Base-by-base conservation (phyloP, 2,329 filamentous ascomycete species). In the Chaetomiaceae sp. region DNA sequence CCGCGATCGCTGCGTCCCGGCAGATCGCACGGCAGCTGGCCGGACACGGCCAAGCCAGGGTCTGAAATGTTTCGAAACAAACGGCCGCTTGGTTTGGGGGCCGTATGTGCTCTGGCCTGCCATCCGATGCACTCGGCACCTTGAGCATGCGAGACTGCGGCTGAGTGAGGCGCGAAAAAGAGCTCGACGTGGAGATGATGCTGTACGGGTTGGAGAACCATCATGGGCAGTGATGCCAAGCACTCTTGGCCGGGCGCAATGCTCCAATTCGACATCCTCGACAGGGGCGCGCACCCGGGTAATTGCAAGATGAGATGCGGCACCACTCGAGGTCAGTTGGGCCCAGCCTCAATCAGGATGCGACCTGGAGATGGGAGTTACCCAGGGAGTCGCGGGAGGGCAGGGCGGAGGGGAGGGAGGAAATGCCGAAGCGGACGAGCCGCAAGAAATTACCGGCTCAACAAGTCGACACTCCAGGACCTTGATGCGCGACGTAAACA, bases 21-120 rank as follows among this genome's bases (percentile, higher is more conserved):
- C 20, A 51, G 37, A 37, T 55, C 47, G 40, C 36, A n/a, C 52
- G 37, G 48, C 34, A 51, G 39, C n/a, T 44, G 54, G 57, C 44
- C 51, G 17, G 37, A 6, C 29, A 31, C 20, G 51, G 53, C 42
- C 53, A 36, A 50, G 34, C 33, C 47, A 42, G 45, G 53, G 53
- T 34, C 54, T 53, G 49, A 51, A 54, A 53, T 54, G 56, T 60
- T 60, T 60, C 50, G 56, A 60, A 60, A 59, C 59, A 54, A 54
- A 48, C 22, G 45, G 33, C 33, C 45, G 33, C 39, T 31, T 25
- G 47, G 33, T 12, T 12, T 22, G 36, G 27, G 38, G 51, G 39
- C 38, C 27, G 51, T 31, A 44, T 23, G 12, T 45, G 33, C 40
- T 39, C 36, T 19, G 44, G 15, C 39, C 38, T 51, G 51, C 37